Conservation (phyloP, 306 rosid genomes). For the Acacia melanoxylon region DNA sequence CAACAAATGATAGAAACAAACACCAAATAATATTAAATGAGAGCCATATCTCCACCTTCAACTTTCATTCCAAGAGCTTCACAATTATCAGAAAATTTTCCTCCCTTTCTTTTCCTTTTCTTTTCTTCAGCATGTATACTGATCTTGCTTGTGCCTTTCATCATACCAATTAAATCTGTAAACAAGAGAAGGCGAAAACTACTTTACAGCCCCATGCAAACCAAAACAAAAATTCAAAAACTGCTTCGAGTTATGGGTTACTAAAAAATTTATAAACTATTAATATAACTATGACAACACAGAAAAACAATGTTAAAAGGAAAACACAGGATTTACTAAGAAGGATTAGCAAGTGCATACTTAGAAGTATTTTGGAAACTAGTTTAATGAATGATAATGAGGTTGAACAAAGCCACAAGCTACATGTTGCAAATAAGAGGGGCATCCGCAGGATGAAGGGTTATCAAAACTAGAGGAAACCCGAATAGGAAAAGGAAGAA, state of each 20-base stretch:
- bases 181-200: background rate
- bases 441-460: background rate
- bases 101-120: slow-evolving; percentile 43
- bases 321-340: background rate
- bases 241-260: background rate
- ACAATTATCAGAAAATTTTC: slow-evolving; percentile 28
- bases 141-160: slow-evolving; percentile 25
- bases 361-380: background rate
- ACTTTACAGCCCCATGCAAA: background rate
- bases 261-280: background rate
- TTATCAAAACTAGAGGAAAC: background rate
- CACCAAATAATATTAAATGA: background rate
- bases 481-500: no score
- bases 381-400: background rate
- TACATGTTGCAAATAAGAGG: background rate
- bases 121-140: slow-evolving; percentile 26
- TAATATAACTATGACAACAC: background rate
- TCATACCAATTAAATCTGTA: background rate
- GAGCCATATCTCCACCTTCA: slow-evolving; percentile 35
- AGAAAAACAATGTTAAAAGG: background rate
- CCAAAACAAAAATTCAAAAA: background rate
- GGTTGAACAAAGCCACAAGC: background rate
- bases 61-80: slow-evolving; percentile 9
- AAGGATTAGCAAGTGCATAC: no score
- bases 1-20: background rate